Base-by-base conservation (phyloP, 805 yeast species). In the Nakazawaea ishiwadae region DNA sequence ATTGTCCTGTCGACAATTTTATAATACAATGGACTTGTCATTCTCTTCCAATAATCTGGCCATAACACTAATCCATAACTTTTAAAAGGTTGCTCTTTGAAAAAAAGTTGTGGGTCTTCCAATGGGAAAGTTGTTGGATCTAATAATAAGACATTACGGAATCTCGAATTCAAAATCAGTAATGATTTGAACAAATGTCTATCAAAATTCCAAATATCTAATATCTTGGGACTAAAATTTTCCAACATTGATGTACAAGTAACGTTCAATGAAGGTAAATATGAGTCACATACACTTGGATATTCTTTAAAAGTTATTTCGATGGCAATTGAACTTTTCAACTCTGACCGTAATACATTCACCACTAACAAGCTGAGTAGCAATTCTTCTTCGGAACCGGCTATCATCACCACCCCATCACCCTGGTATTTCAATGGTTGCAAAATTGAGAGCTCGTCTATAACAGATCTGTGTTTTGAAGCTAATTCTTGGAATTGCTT, bases 231-330 rank as follows among this genome's bases (percentile, higher is more conserved):
- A 4, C 90, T 89, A 44, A 83, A 67, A 12, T 80, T 71, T 43
- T 79, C 77, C n/a, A 71, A 68, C 61, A 86, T 63, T 38, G 77
- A 69, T 12, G 82, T 73, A 68, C 96, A 87, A 48, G 68, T 70
- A 4, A 82, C 90, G 46, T 79, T 74, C 42, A 80, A 59, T 11
- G 55, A 49, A 0, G 90, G 87, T 48, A 85, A n/a, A n/a, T n/a
- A n/a, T n/a, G n/a, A n/a, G n/a, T n/a, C n/a, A n/a, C n/a, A n/a
- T n/a, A n/a, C n/a, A n/a, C n/a, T n/a, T n/a, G n/a, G n/a, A n/a
- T n/a, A n/a, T n/a, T n/a, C n/a, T n/a, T n/a, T n/a, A 48, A 89
- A 76, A 48, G 86, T 72, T 8, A 89, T 83, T 65, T 89, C 96
- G 17, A 89, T 77, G 0, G 96, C 96, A 24, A 83, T 59, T 9